Percentiles rank a stretch among this genome's conserved stretches.
Evolutionary conservation across 495 filamentous ascomycete genomes (phyloP).

Genomic region (Cetradonia linearis): DNA sequence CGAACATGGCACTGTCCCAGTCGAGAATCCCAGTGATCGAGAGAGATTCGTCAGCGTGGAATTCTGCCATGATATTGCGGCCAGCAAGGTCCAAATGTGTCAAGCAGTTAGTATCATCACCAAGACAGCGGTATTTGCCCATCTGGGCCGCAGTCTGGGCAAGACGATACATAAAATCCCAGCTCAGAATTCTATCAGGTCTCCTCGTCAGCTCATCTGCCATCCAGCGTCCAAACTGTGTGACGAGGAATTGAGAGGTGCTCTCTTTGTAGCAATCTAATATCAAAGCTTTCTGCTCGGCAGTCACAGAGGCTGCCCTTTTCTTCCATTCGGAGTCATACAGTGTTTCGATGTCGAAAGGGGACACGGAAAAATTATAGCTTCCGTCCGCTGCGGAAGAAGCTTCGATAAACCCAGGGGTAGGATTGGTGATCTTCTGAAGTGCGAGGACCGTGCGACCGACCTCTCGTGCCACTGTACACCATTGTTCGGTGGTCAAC

Average conservation of each 20-base stretch:
- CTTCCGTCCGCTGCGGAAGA: neutral
- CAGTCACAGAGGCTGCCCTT: neutral
- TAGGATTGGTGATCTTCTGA: neutral
- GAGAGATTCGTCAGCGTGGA: conserved; percentile 21
- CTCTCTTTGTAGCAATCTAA: neutral
- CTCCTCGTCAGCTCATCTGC: neutral
- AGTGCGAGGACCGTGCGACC: conserved; percentile 6
- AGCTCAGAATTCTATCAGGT: neutral
- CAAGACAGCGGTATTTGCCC: neutral
- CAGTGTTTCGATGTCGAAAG: conserved; percentile 8
- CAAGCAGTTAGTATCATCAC: conserved; percentile 28
- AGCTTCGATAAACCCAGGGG: conserved; percentile 4
- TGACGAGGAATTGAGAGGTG: conserved; percentile 4
- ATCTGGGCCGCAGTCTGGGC: conserved; percentile 1
- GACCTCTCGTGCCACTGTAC: conserved; percentile 1
- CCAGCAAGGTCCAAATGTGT: conserved; percentile 30
- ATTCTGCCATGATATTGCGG: conserved; percentile 44
- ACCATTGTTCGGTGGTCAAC: conserved; percentile 5
- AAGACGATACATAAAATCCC: conserved; percentile 5
- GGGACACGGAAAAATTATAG: neutral
- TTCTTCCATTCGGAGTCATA: conserved; percentile 4
- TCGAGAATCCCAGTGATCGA: conserved; percentile 43
- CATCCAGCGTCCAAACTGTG: conserved; percentile 14
- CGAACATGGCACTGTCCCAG: conserved; percentile 36
- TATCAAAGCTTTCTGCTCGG: neutral